Conservation (phyloP, 805 yeast species). For the Wickerhamomyces subpelliculosus region DNA sequence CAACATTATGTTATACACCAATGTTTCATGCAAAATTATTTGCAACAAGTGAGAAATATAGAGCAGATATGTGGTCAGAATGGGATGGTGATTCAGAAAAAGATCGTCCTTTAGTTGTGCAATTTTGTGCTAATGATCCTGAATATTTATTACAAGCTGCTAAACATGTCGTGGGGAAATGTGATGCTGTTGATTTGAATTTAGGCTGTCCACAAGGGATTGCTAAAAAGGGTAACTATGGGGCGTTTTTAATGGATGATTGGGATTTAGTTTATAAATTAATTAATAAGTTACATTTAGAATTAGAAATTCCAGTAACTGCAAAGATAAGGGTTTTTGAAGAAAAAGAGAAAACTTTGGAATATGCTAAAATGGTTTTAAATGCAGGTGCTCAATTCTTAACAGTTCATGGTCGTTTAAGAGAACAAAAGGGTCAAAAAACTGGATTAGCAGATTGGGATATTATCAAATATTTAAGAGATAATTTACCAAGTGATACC, state of each 20-base stretch:
- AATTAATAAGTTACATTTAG: conserved; percentile 65
- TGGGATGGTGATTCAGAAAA: conserved; percentile 61
- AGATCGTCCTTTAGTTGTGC: conserved; percentile 88
- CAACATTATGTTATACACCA: conserved; percentile 91
- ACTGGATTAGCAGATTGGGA: conserved; percentile 97
- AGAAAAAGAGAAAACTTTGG: conserved; percentile 73
- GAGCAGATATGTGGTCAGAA: conserved; percentile 65
- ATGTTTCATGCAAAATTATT: conserved; percentile 93
- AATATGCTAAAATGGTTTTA: conserved; percentile 83
- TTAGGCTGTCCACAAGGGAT: conserved; percentile 98
- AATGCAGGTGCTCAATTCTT: conserved; percentile 93
- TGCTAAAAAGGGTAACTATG: conserved; percentile 91
- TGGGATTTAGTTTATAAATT: conserved; percentile 77
- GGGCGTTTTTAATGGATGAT: conserved; percentile 94
- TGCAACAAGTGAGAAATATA: conserved; percentile 76
- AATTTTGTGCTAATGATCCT: conserved; percentile 95
- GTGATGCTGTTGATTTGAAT: conserved; percentile 95
- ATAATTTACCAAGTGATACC: conserved; percentile 68
- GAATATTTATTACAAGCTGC: conserved; percentile 81
- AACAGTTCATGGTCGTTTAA: conserved; percentile 90
- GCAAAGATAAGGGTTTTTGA: conserved; percentile 91
- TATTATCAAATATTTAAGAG: conserved; percentile 64
- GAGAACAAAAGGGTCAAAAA: conserved; percentile 96
- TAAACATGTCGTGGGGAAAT: conserved; percentile 63
- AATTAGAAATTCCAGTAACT: conserved; percentile 82